These are phyloP conservation scores for Starmerella roubikii DNA, from an alignment of 805 yeast species.

Conservation along the genomic window DNA sequence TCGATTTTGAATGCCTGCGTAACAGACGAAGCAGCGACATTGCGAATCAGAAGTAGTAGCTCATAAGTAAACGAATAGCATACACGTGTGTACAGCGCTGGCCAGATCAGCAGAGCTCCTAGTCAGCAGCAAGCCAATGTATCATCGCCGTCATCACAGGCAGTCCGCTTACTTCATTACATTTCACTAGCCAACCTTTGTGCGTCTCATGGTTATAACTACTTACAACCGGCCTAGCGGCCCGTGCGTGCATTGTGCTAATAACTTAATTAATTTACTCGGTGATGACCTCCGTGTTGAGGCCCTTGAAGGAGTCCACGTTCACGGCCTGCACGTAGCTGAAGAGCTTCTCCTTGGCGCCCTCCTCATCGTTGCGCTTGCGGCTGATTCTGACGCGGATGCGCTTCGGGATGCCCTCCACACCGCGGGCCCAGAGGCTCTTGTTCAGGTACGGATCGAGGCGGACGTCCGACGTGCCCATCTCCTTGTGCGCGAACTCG, in stretches of 20 bases:
- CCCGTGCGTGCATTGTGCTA: constrained; percentile 1
- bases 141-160: too few species aligned
- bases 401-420: constrained; percentile 98
- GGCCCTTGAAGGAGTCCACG: constrained; percentile 93
- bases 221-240: too few species aligned
- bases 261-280: constrained; percentile 32
- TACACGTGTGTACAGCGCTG: too few species aligned
- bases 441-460: constrained; percentile 97
- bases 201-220: too few species aligned
- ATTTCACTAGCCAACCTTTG: too few species aligned
- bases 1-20: too few species aligned
- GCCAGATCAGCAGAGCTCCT: too few species aligned
- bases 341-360: constrained; percentile 94
- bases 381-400: constrained; percentile 96
- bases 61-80: too few species aligned
- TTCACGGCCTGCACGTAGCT: constrained; percentile 95
- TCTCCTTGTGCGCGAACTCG: constrained; percentile 95
- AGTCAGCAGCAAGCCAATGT: too few species aligned
- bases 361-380: constrained; percentile 99
- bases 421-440: constrained; percentile 98
- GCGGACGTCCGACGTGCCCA: constrained; percentile 99
- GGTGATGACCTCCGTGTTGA: constrained; percentile 93
- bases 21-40: too few species aligned
- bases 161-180: too few species aligned
- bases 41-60: too few species aligned